phyloP scores from a whole-genome alignment of 345 rosid species.

The Brassica cretica region DNA sequence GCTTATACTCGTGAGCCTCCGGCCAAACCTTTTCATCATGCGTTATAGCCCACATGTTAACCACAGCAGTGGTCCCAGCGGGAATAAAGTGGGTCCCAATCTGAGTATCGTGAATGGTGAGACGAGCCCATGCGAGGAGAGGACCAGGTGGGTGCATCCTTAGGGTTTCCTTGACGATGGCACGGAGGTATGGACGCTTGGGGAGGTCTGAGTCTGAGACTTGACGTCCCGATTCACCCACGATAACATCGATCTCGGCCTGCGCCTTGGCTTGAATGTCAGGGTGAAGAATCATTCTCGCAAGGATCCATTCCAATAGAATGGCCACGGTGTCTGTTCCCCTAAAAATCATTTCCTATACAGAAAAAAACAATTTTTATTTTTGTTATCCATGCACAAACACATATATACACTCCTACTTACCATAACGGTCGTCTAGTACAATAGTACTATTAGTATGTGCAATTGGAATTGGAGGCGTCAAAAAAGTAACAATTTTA shows the following conservation, averaged over 20 bases:
- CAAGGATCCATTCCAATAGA: slow-evolving; percentile 82
- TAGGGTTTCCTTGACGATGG: slow-evolving; percentile 72
- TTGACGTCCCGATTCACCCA: slow-evolving; percentile 27
- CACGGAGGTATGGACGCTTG: slow-evolving; percentile 57
- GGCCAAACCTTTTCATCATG: slow-evolving; percentile 51
- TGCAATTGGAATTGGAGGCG: too few species aligned
- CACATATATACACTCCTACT: too few species aligned
- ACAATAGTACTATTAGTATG: too few species aligned
- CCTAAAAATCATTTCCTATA: slow-evolving; percentile 86
- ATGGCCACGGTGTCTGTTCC: slow-evolving; percentile 90
- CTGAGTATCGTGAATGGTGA: slow-evolving; percentile 64
- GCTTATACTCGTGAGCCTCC: slow-evolving; percentile 32
- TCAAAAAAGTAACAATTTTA: too few species aligned
- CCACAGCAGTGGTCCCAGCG: slow-evolving; percentile 84
- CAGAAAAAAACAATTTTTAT: not conserved
- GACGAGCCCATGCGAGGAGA: slow-evolving; percentile 90
- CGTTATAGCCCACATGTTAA: slow-evolving; percentile 89
- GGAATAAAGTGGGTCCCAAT: slow-evolving; percentile 57
- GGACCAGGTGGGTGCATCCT: slow-evolving; percentile 95
- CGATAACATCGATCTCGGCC: slow-evolving; percentile 50
- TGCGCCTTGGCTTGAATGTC: slow-evolving; percentile 65
- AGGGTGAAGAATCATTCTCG: slow-evolving; percentile 68
- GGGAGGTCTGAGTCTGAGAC: slow-evolving; percentile 58
- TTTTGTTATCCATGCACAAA: too few species aligned
- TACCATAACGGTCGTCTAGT: too few species aligned